A percentile compares a stretch with the other conserved stretches of the same genome.
phyloP scores from a whole-genome alignment of 352 stramenopile species.

The Globisporangium paddicum region DNA sequence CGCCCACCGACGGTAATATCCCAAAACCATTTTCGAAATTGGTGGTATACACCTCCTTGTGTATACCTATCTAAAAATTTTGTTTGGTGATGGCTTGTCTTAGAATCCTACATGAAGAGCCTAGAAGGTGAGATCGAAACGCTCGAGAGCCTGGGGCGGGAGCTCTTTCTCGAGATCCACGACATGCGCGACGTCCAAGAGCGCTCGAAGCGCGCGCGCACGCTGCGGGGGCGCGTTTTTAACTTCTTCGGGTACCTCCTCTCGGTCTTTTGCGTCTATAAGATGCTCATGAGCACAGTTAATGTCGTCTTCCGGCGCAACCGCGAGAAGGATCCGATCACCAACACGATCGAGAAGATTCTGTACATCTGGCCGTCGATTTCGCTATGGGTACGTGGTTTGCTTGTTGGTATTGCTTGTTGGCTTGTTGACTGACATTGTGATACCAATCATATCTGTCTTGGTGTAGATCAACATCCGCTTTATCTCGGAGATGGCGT shows the following conservation, averaged over 20 bases:
- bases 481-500: conserved; percentile 75
- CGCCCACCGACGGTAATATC: conserved; percentile 14
- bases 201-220: conserved; percentile 45
- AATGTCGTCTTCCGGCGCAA: conserved; percentile 79
- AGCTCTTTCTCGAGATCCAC: conserved; percentile 83
- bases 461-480: conserved; percentile 68
- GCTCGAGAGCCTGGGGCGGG: conserved; percentile 66
- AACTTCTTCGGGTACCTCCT: conserved; percentile 79
- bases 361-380: conserved; percentile 79
- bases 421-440: not conserved
- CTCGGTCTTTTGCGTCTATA: conserved; percentile 81
- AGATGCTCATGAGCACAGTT: conserved; percentile 83
- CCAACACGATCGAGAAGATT: conserved; percentile 72
- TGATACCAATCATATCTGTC: not conserved
- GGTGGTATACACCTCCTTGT: not conserved
- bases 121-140: conserved; percentile 72
- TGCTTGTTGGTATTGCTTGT: not conserved
- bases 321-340: conserved; percentile 84
- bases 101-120: conserved; percentile 59
- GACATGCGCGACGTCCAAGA: conserved; percentile 68
- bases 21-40: not conserved
- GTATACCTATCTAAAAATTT: not conserved
- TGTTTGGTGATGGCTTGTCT: not conserved
- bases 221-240: conserved; percentile 68
- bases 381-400: conserved; percentile 38